phyloP scores from a whole-genome alignment of 495 filamentous ascomycete species.

The Cercophora scortea region DNA sequence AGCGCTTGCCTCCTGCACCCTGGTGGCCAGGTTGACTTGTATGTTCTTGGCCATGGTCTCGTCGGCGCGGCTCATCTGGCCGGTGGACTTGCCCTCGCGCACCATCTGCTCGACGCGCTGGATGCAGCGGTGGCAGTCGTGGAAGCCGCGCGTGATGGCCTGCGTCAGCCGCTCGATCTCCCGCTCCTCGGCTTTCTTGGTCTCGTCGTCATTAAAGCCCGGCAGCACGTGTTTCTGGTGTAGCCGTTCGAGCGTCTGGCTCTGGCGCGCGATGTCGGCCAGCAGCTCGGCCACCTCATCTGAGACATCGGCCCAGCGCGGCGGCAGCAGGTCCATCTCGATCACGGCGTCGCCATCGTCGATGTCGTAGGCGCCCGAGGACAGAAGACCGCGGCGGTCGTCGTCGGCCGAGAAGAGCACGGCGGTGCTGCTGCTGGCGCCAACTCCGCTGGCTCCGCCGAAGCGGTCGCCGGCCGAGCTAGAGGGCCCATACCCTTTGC shows the following conservation, averaged over 20 bases:
- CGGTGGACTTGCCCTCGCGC: conserved; percentile 57
- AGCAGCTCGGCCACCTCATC: conserved; percentile 85
- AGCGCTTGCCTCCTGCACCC: conserved; percentile 90
- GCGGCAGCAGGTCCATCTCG: conserved; percentile 95
- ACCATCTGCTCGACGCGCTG: conserved; percentile 82
- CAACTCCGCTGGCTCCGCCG: conserved; percentile 40
- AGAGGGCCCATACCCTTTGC: conserved; percentile 58
- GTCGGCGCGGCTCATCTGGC: conserved; percentile 67
- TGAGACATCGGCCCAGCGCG: conserved; percentile 90
- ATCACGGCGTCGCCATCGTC: conserved; percentile 90
- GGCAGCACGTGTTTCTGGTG: conserved; percentile 97
- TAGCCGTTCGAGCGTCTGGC: conserved; percentile 75
- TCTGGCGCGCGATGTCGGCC: conserved; percentile 73
- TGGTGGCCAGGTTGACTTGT: conserved; percentile 76
- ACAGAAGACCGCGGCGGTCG: conserved; percentile 83
- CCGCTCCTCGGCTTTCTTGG: conserved; percentile 71
- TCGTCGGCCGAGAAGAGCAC: conserved; percentile 38
- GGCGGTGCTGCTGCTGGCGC: conserved; percentile 19
- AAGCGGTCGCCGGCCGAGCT: conserved; percentile 57
- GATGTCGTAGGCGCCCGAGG: conserved; percentile 65
- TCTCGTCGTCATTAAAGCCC: conserved; percentile 90
- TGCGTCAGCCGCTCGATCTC: conserved; percentile 88
- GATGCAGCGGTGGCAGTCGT: conserved; percentile 81
- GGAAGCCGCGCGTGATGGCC: conserved; percentile 80
- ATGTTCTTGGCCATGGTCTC: conserved; percentile 96